Conservation (phyloP, 192 early-diverging fungal species). For the Oehlia diaphana region DNA sequence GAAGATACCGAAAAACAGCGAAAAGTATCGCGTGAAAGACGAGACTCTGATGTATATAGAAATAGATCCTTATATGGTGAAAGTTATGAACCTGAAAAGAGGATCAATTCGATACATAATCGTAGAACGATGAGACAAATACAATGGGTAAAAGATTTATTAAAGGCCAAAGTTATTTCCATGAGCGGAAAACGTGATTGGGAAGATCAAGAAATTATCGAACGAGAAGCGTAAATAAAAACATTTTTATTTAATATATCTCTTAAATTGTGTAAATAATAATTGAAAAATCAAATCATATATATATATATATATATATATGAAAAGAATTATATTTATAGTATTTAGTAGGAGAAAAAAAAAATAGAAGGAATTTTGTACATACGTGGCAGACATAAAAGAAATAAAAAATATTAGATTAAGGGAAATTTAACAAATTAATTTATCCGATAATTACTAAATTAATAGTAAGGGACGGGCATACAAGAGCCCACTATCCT, state of each 20-base stretch:
- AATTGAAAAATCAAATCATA: too few species aligned
- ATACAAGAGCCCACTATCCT: too few species aligned
- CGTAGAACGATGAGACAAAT: slow-evolving; percentile 3
- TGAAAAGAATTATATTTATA: too few species aligned
- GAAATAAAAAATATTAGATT: too few species aligned
- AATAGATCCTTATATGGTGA: neutral
- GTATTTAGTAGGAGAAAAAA: too few species aligned
- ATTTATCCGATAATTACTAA: too few species aligned
- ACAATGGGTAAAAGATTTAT: neutral
- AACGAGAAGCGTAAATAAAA: neutral
- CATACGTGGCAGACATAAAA: too few species aligned
- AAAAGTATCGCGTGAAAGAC: neutral
- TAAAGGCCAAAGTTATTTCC: neutral
- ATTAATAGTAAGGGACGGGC: too few species aligned
- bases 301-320: too few species aligned
- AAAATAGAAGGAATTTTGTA: too few species aligned
- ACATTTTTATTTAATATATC: neutral
- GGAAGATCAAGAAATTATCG: slow-evolving; percentile 10
- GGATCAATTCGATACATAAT: neutral
- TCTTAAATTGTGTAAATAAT: too few species aligned
- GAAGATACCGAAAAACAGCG: neutral
- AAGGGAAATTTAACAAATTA: too few species aligned
- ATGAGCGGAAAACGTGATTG: neutral
- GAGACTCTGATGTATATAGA: neutral
- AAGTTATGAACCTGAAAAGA: neutral